Evolutionary conservation across 2,329 filamentous ascomycete species (phyloP).

Genomic region (Drechslera avenae): DNA sequence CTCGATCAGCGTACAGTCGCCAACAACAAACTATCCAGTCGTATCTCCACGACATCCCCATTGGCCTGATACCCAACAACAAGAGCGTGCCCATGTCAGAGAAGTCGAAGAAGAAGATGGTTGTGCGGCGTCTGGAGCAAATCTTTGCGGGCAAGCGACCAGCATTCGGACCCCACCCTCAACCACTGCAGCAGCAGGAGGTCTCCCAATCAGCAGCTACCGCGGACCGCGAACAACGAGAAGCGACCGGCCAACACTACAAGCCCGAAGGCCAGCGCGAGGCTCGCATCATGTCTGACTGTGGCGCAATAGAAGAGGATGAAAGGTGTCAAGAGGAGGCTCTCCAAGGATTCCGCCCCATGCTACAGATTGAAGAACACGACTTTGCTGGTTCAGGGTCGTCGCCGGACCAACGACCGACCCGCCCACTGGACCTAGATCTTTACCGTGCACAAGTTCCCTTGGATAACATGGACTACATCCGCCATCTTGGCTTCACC

Average conservation of each 20-base stretch:
- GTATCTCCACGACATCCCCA: slow-evolving; percentile 74
- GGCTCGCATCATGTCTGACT: slow-evolving; percentile 51
- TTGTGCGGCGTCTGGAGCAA: slow-evolving; percentile 77
- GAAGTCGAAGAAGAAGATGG: slow-evolving; percentile 74
- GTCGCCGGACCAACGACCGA: slow-evolving; percentile 74
- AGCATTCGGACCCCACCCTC: slow-evolving; percentile 51
- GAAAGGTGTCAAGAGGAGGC: slow-evolving; percentile 19
- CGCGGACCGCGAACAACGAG: slow-evolving; percentile 50
- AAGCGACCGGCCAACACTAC: slow-evolving; percentile 46
- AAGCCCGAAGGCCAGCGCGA: slow-evolving; percentile 53
- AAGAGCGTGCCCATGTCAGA: slow-evolving; percentile 65
- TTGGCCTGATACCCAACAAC: slow-evolving; percentile 67
- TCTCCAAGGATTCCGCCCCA: slow-evolving; percentile 24
- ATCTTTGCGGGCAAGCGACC: slow-evolving; percentile 75
- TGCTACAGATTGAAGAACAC: slow-evolving; percentile 28
- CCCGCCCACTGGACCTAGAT: slow-evolving; percentile 76
- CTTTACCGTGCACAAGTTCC: slow-evolving; percentile 77
- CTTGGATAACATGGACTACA: slow-evolving; percentile 78
- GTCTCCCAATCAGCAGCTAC: slow-evolving; percentile 61
- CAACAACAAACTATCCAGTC: slow-evolving; percentile 64
- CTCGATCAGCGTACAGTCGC: slow-evolving; percentile 39
- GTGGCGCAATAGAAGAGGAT: slow-evolving; percentile 23
- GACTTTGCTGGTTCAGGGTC: slow-evolving; percentile 38
- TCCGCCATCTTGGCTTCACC: slow-evolving; percentile 72
- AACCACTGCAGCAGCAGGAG: slow-evolving; percentile 62